Evolutionary conservation across 768 basidiomycete genomes (phyloP), one percentile per base, ranked within the genome.

Genomic region (Rhizopogon roseolus): DNA sequence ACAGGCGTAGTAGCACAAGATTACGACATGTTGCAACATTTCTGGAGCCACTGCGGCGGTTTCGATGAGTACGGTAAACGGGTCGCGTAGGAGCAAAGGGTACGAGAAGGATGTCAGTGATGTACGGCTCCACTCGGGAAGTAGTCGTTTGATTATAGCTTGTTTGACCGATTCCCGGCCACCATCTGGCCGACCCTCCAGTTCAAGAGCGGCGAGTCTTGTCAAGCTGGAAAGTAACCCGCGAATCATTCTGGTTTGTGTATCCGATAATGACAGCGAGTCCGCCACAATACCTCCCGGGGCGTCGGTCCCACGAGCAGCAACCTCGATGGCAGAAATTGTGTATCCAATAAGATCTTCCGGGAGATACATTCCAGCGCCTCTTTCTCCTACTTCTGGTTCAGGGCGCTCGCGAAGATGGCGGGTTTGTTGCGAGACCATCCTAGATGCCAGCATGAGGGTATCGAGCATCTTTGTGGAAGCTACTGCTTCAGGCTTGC

Each of bases 341-440:
- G 95, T 95, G 67, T 96, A 98, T 3, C 88, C 90, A 37, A 96
- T 74, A 14, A 98, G 73, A 59, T 98, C 93, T 59, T 96, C 90
- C 0, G 97, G 93, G 1, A 99, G 76, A 64, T 97, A 98, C 44
- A 95, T 81, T 5, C 93, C 92, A 0, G 82, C 80, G 1, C 93
- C 93, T 25, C 90, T 79, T 55, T 92, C 89, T 2, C 82, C 81
- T 2, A 70, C 61, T 13, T 91, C 87, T 3, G 86, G 85, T 63
- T 88, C 86, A 17, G 80, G 76, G 25, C 89, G 78, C 51, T 90
- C 90, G 29, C 93, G 81, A 5, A 96, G 71, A 66, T 93, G 90
- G 19, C 86, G 76, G 13, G 88, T 86, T 68, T 98, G 96, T 61
- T 87, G 84, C 3, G 93, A 94, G 37, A 93, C 74, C 1, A 85